Evolutionary conservation across 2,329 filamentous ascomycete genomes (phyloP).

Genomic region (Albophoma yamanashiensis): DNA sequence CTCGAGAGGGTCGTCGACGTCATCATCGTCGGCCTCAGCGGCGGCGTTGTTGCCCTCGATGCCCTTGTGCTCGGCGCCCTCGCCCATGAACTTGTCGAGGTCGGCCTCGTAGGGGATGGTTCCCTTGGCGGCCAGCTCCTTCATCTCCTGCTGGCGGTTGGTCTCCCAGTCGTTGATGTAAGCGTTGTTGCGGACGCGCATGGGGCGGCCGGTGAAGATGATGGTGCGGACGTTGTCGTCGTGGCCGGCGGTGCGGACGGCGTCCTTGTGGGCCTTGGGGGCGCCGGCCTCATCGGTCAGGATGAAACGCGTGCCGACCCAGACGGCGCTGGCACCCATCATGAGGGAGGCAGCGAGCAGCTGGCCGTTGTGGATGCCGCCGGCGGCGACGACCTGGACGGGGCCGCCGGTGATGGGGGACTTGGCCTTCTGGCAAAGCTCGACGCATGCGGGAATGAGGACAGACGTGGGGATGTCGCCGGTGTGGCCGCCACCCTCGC

Average conservation of each 20-base stretch:
- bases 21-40: constrained; percentile 53
- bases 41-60: constrained; percentile 46
- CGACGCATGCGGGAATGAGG: constrained; percentile 85
- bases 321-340: constrained; percentile 85
- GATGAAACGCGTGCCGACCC: constrained; percentile 95
- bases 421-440: constrained; percentile 69
- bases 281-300: constrained; percentile 90
- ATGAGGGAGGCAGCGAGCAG: constrained; percentile 82
- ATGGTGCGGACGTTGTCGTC: constrained; percentile 96
- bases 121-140: constrained; percentile 80
- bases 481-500: constrained; percentile 93
- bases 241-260: constrained; percentile 80
- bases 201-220: constrained; percentile 94
- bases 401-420: constrained; percentile 78
- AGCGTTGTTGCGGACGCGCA: constrained; percentile 85
- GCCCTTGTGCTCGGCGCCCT: constrained; percentile 54
- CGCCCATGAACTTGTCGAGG: constrained; percentile 64
- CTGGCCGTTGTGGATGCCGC: constrained; percentile 88
- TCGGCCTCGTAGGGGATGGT: constrained; percentile 90
- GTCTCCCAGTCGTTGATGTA: constrained; percentile 97
- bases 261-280: constrained; percentile 87
- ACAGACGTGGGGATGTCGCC: constrained; percentile 87
- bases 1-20: constrained; percentile 81
- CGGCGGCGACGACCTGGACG: constrained; percentile 87
- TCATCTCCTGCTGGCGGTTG: constrained; percentile 83